These are phyloP conservation scores for Trichoderma sp. DNA, from an alignment of 2,329 filamentous ascomycete genomes.

Conservation along the genomic window DNA sequence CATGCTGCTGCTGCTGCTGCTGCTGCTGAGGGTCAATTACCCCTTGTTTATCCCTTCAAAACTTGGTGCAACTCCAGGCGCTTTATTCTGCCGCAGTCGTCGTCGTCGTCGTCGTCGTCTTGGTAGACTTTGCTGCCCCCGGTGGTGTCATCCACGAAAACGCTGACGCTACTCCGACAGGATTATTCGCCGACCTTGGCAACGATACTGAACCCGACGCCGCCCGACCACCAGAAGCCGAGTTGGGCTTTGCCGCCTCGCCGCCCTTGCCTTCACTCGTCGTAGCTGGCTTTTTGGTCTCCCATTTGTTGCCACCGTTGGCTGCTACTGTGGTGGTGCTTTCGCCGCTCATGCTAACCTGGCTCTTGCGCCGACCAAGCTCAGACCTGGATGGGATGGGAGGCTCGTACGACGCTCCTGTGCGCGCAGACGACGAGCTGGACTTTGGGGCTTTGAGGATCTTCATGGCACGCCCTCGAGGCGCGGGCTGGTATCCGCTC, in stretches of 20 bases:
- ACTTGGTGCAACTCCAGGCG: not conserved
- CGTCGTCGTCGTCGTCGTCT: slow-evolving; percentile 41
- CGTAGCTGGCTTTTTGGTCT: slow-evolving; percentile 48
- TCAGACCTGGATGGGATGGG: slow-evolving; percentile 47
- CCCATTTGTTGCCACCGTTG: slow-evolving; percentile 50
- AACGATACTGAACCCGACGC: slow-evolving; percentile 37
- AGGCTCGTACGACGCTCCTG: slow-evolving; percentile 56
- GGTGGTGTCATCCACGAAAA: slow-evolving; percentile 83
- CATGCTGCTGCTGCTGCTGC: not conserved
- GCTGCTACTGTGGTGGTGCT: slow-evolving; percentile 23
- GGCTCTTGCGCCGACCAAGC: slow-evolving; percentile 59
- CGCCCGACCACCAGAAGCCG: slow-evolving; percentile 35
- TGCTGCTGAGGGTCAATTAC: not conserved
- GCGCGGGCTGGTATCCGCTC: slow-evolving; percentile 70
- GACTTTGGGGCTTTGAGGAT: slow-evolving; percentile 79
- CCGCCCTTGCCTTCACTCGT: not conserved
- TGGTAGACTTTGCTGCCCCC: slow-evolving; percentile 37
- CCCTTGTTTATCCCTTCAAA: not conserved
- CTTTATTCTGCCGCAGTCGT: slow-evolving; percentile 36
- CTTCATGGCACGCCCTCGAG: slow-evolving; percentile 77
- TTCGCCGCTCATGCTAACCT: slow-evolving; percentile 40
- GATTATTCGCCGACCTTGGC: slow-evolving; percentile 68
- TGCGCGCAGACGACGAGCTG: slow-evolving; percentile 53
- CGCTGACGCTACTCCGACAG: slow-evolving; percentile 86
- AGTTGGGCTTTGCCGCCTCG: slow-evolving; percentile 9